Conservation (phyloP, 2,329 filamentous ascomycete species). For the Truncatella angustata region DNA sequence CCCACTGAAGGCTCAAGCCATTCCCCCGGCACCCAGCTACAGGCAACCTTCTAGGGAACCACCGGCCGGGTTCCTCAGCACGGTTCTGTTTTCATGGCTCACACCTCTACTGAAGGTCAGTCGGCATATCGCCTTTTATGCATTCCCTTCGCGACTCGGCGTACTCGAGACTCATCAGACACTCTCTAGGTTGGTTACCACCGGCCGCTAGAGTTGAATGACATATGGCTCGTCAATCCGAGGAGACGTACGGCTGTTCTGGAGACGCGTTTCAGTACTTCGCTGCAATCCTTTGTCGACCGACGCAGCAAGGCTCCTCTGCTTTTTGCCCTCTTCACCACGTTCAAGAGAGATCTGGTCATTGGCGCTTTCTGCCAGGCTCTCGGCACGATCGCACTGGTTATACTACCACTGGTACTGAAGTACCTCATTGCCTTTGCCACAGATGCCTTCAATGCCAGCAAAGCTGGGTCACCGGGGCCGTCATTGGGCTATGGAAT, state of each 20-base stretch:
- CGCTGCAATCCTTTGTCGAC: conserved; percentile 67
- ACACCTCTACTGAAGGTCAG: no score
- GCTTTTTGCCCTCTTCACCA: conserved; percentile 79
- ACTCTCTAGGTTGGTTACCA: conserved; percentile 85
- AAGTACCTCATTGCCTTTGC: conserved; percentile 87
- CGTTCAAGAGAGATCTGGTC: conserved; percentile 81
- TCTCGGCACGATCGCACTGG: conserved; percentile 69
- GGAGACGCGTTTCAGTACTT: conserved; percentile 61
- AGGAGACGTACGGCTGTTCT: conserved; percentile 69
- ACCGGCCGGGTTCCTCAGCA: no score
- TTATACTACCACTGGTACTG: conserved; percentile 80
- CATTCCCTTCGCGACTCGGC: no score
- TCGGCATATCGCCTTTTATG: no score
- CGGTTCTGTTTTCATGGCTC: no score
- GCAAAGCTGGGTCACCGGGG: conserved; percentile 43
- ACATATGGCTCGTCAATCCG: conserved; percentile 89
- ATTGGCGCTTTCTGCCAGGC: conserved; percentile 78
- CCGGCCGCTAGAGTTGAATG: conserved; percentile 75
- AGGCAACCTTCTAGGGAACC: no score
- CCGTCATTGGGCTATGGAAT: conserved; percentile 75
- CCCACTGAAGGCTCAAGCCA: no score
- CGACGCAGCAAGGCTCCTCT: conserved; percentile 72
- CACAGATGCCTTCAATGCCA: conserved; percentile 71
- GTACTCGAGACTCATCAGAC: no score
- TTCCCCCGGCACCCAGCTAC: no score